Evolutionary conservation across 352 stramenopile species (phyloP).

Genomic region (Phytophthora sp.): DNA sequence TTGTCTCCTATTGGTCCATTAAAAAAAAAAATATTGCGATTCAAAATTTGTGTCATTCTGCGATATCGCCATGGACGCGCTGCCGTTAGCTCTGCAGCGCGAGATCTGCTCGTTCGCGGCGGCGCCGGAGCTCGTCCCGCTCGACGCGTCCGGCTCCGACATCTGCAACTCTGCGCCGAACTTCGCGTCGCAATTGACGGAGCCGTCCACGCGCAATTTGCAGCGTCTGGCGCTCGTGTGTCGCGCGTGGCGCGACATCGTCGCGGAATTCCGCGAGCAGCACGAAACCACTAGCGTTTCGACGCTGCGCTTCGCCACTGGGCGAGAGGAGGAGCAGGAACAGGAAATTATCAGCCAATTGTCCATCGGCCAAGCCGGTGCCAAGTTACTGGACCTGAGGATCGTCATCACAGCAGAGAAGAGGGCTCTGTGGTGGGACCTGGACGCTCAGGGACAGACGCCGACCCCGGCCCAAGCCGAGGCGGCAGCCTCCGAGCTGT

Average conservation of each 20-base stretch:
- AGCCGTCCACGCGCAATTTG: constrained; percentile 34
- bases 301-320: constrained; percentile 35
- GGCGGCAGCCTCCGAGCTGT: constrained; percentile 9
- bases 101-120: constrained; percentile 45
- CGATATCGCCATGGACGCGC: constrained; percentile 22
- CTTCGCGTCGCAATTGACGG: constrained; percentile 34
- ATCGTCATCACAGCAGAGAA: constrained; percentile 35
- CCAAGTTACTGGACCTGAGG: constrained; percentile 31
- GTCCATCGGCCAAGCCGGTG: constrained; percentile 7
- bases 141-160: not conserved
- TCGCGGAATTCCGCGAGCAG: constrained; percentile 17
- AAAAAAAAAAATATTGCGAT: too few relatives aligned
- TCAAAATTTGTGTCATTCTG: not conserved
- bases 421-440: constrained; percentile 42
- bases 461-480: not conserved
- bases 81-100: constrained; percentile 34
- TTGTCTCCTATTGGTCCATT: not conserved
- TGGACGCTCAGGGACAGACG: constrained; percentile 17
- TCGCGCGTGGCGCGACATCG: constrained; percentile 31
- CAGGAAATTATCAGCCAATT: constrained; percentile 18
- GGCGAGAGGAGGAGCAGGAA: constrained; percentile 32
- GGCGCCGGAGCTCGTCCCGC: constrained; percentile 45
- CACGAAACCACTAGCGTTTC: constrained; percentile 25
- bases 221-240: constrained; percentile 39
- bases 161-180: not conserved